phyloP scores from a whole-genome alignment of 2,329 filamentous ascomycete species.

The Arthroderma uncinatum region DNA sequence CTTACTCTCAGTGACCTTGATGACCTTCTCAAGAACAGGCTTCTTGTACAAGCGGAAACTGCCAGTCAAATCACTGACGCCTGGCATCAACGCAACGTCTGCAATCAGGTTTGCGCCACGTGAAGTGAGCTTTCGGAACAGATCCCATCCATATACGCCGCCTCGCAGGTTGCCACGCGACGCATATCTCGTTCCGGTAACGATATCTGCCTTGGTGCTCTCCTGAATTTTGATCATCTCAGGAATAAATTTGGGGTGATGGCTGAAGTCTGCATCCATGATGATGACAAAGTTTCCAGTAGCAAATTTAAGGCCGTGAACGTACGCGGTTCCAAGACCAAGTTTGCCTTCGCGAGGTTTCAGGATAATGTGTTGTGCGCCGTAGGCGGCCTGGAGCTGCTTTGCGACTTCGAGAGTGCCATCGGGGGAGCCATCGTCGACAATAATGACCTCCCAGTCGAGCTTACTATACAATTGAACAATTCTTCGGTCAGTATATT shows the following conservation, averaged over 20 bases:
- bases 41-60: constrained; percentile 94
- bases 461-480: constrained; percentile 53
- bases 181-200: constrained; percentile 90
- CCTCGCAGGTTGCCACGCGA: constrained; percentile 51
- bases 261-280: constrained; percentile 99
- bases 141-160: constrained; percentile 92
- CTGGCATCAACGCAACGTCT: constrained; percentile 82
- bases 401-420: constrained; percentile 82
- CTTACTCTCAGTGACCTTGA: constrained; percentile 82
- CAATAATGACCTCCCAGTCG: constrained; percentile 94
- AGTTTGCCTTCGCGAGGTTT: constrained; percentile 88
- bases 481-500: neutral
- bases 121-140: constrained; percentile 65
- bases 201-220: constrained; percentile 77
- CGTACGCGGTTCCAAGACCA: constrained; percentile 91
- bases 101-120: constrained; percentile 86
- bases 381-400: constrained; percentile 81
- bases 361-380: constrained; percentile 62
- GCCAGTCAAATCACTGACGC: constrained; percentile 90
- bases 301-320: constrained; percentile 81
- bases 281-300: constrained; percentile 96
- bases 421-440: constrained; percentile 96
- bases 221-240: constrained; percentile 79
- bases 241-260: constrained; percentile 98
- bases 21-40: constrained; percentile 76